Evolutionary conservation across 176 grass and related monocot genomes (phyloP).

Genomic region (Hyparrhenia diplandra): DNA sequence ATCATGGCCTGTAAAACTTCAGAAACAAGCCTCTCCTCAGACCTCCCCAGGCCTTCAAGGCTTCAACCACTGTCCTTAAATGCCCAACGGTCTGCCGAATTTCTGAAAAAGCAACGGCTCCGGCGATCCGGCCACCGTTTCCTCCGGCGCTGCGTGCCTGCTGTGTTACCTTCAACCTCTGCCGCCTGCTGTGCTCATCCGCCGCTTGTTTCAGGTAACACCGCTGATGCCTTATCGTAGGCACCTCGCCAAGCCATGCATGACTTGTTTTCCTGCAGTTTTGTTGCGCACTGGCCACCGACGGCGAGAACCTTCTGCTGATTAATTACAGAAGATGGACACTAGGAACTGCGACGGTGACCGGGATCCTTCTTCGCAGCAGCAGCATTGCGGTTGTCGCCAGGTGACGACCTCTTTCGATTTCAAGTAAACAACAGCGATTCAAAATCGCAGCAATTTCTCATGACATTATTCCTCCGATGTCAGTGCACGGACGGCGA

Average conservation of each 20-base stretch:
- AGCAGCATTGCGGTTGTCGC: not conserved
- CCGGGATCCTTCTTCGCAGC: not conserved
- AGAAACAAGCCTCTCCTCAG: slow-evolving; percentile 27
- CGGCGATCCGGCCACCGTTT: not conserved
- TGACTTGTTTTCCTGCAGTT: not conserved
- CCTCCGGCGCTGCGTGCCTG: not conserved
- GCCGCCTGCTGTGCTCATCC: not conserved
- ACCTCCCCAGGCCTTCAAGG: too few species aligned
- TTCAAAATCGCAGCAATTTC: not conserved
- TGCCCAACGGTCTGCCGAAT: not conserved
- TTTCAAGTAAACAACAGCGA: not conserved
- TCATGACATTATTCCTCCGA: not conserved
- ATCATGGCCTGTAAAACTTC: slow-evolving; percentile 1
- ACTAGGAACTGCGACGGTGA: not conserved
- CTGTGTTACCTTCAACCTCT: not conserved
- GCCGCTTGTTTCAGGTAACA: not conserved
- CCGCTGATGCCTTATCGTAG: not conserved
- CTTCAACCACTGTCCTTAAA: not conserved
- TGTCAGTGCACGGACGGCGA: slow-evolving; percentile 15
- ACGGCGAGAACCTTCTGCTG: not conserved
- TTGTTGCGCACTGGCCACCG: too few species aligned
- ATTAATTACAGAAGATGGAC: not conserved
- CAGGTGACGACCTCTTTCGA: slow-evolving; percentile 4
- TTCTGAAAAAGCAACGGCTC: not conserved
- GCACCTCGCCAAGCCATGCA: not conserved